A percentile compares a stretch with the other conserved stretches of the same genome.
phyloP scores from a whole-genome alignment of 2,329 filamentous ascomycete genomes.

The Albophoma yamanashiensis region DNA sequence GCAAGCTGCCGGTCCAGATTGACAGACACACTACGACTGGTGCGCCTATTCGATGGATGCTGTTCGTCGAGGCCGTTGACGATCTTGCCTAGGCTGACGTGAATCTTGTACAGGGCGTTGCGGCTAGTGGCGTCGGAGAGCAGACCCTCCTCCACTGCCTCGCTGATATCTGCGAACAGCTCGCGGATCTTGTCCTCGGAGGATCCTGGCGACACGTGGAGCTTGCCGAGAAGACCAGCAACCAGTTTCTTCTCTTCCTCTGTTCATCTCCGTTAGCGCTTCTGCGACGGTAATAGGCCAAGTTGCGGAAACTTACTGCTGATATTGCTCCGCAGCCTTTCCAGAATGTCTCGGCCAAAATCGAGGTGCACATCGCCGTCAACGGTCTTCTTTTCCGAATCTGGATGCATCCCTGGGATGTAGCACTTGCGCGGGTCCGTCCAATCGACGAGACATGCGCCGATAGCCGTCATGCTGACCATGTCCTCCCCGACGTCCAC shows the following conservation, averaged over 20 bases:
- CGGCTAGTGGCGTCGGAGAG: constrained; percentile 49
- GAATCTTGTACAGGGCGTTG: constrained; percentile 58
- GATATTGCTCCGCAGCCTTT: constrained; percentile 56
- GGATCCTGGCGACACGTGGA: constrained; percentile 63
- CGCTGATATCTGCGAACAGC: constrained; percentile 45
- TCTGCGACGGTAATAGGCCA: not conserved
- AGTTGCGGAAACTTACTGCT: constrained; percentile 44
- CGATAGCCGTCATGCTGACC: constrained; percentile 68
- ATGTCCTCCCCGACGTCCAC: constrained; percentile 67
- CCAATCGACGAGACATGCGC: constrained; percentile 83
- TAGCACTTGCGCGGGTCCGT: constrained; percentile 80
- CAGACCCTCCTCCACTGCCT: constrained; percentile 52
- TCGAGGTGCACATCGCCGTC: constrained; percentile 73
- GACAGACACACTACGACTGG: constrained; percentile 34
- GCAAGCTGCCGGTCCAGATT: constrained; percentile 14
- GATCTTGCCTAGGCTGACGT: constrained; percentile 56
- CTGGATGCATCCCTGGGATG: constrained; percentile 35
- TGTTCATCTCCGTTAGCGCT: constrained; percentile 18
- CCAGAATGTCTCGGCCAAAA: constrained; percentile 67
- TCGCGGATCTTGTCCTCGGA: constrained; percentile 46
- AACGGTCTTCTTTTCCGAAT: constrained; percentile 51
- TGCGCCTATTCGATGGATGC: constrained; percentile 24
- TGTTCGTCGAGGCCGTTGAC: constrained; percentile 47
- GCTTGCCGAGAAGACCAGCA: constrained; percentile 68
- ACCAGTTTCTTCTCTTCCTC: constrained; percentile 82